Conservation (phyloP, 2,329 filamentous ascomycete species). For the Didymella exigua region DNA sequence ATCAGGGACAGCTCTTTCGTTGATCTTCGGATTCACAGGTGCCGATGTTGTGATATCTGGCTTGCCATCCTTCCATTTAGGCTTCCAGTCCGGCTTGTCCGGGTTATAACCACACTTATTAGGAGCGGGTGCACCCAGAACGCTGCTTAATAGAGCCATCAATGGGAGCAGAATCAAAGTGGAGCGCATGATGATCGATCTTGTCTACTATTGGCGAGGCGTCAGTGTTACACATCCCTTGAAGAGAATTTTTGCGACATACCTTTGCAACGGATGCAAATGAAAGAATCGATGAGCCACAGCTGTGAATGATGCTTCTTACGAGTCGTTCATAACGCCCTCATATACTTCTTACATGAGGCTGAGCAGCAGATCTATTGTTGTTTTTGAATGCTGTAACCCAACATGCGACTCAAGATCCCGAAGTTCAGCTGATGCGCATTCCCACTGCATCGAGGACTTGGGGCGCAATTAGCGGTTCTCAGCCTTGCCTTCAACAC, state of each 20-base stretch:
- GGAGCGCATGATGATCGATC: conserved; percentile 4
- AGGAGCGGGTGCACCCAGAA: conserved; percentile 24
- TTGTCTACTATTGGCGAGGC: background rate
- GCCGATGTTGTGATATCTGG: background rate
- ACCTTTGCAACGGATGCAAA: background rate
- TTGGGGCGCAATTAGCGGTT: background rate
- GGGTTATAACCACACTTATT: background rate
- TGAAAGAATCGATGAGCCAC: background rate
- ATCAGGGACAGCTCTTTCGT: background rate
- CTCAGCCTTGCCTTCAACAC: background rate
- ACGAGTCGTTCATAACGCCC: background rate
- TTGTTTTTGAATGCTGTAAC: conserved; percentile 7
- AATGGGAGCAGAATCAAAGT: conserved; percentile 5
- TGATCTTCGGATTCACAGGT: background rate
- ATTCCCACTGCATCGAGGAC: background rate
- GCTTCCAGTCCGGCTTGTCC: background rate
- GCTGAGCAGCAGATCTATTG: background rate
- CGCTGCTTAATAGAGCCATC: conserved; percentile 10
- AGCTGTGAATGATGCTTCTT: background rate
- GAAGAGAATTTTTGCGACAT: background rate
- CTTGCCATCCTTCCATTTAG: background rate
- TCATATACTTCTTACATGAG: conserved; percentile 2
- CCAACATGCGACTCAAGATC: background rate
- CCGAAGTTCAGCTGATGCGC: conserved; percentile 3
- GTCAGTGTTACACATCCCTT: background rate